Evolutionary conservation across 2,329 filamentous ascomycete genomes (phyloP), one percentile per base, ranked within the genome.

Genomic region (Pseudogymnoascus sp.): DNA sequence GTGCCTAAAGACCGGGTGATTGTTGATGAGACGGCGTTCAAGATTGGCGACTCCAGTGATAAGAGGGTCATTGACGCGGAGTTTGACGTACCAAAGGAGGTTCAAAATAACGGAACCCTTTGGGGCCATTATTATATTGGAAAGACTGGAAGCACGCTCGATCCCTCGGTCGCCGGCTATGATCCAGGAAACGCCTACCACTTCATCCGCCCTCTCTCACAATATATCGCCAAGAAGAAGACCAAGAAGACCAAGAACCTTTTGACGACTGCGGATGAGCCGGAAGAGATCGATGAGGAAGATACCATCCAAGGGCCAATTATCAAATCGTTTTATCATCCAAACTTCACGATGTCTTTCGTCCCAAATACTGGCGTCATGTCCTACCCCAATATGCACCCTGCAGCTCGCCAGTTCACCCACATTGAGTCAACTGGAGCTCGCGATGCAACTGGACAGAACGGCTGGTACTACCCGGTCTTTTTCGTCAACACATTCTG

Each of bases 401-500:
- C 90, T 1, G 89, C 91, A 0, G 79, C 90, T 63, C 85, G 88
- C 61, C 87, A 91, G 71, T 95, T 89, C 73, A 79, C 97, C 38
- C 86, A 86, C 53, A 82, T 96, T 33, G 95, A 97, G 74, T 76
- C 84, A 1, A 92, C 86, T 1, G 90, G 89, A 56, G 90, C 91
- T 50, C 86, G 95, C 65, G 95, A 99, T 74, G 86, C 82, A 1
- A 86, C 86, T 13, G 95, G 95, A 38, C 84, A 93, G 76, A 91
- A 97, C 76, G 88, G 88, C 65, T 99, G 93, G 93, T 99, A 97
- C 69, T 88, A 89, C 72, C 95, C 95, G 4, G 85, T 97, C 50
- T 78, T 97, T 40, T 99, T 91, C 74, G 80, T 95, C 73, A 99
- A 99, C 77, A 96, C 89, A 3, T 99, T 99, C 77, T 99, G 95